Base-by-base conservation (phyloP, 2,329 filamentous ascomycete species). In the Exophiala sp. region DNA sequence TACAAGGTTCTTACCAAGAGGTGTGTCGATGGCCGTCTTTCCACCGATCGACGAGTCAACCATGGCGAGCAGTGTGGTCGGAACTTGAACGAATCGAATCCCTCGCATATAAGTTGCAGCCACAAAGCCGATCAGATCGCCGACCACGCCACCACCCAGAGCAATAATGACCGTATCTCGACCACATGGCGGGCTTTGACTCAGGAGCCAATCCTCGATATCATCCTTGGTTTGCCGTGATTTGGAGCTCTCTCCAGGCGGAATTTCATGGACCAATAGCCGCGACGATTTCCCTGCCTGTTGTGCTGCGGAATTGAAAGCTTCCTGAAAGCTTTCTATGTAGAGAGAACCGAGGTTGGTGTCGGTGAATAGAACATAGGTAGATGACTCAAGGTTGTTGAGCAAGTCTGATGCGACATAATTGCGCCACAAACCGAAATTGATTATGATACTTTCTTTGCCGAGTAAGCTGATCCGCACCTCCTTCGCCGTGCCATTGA, bases 31-130 rank as follows among this genome's bases (percentile, higher is more conserved):
- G 52, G 94, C 94, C 8, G 94, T 99, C 79, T 99, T 99, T 60
- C 94, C 94, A 58, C 94, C 94, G 68, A 99, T 97, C 35, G 91
- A 96, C 42, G 92, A 97, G 73, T 99, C 94, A 39, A 99, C 94
- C 94, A 99, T 99, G 60, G 94, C 85, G 49, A 99, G 79, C 53
- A 99, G 78, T 0, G 91, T 96, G 8, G 94, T 99, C 1, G 94
- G 94, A 43, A 99, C 91, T 73, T 99, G 94, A 39, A 96, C 91
- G 69, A 96, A 96, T 63, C 89, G 89, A 59, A 99, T 87, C 52
- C 94, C 94, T 63, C 94, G 87, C 94, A 99, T 99, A 75, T 97
- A 99, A 35, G 94, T 99, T 36, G 94, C 91, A 18, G 94, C 94
- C 47, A 97, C 91, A 69, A 95, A 99, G 48, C 94, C 94, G 60